These are phyloP conservation scores for Claviceps sp. DNA, from an alignment of 2,329 filamentous ascomycete genomes.

Conservation along the genomic window DNA sequence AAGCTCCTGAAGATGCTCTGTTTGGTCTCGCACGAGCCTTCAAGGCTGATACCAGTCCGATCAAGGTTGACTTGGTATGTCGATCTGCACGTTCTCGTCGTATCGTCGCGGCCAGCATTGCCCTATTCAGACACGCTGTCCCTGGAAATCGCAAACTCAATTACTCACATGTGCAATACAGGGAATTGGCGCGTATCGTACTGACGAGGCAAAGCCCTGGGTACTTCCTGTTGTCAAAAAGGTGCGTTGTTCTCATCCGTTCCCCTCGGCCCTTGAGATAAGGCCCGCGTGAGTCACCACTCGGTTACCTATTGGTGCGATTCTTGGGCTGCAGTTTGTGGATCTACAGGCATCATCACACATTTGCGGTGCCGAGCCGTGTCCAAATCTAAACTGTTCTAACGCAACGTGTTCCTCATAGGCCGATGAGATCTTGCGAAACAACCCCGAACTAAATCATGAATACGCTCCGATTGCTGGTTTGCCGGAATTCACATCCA, in stretches of 20 bases:
- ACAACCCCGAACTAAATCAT: slow-evolving; percentile 86
- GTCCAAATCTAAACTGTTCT: background rate
- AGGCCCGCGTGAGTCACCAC: background rate
- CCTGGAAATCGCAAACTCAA: too few species aligned
- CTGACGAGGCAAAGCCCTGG: slow-evolving; percentile 94
- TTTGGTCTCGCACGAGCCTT: slow-evolving; percentile 88
- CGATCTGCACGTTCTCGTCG: too few species aligned
- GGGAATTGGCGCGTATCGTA: slow-evolving; percentile 85
- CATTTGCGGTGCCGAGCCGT: background rate
- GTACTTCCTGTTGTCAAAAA: slow-evolving; percentile 91
- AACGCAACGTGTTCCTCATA: slow-evolving; percentile 24
- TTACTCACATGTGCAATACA: slow-evolving; percentile 12
- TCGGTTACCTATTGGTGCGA: background rate
- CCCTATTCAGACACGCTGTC: too few species aligned
- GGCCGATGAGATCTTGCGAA: slow-evolving; percentile 82
- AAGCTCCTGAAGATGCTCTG: slow-evolving; percentile 87
- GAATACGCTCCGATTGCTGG: slow-evolving; percentile 97
- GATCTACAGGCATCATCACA: background rate
- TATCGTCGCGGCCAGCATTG: too few species aligned
- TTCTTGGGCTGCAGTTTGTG: background rate
- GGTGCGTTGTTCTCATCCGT: slow-evolving; percentile 35
- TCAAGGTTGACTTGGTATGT: slow-evolving; percentile 85
- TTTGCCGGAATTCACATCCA: slow-evolving; percentile 70
- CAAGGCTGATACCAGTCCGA: slow-evolving; percentile 58
- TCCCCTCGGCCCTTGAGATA: background rate